Conservation (phyloP, 306 rosid genomes). For the Spatholobus suberectus region DNA sequence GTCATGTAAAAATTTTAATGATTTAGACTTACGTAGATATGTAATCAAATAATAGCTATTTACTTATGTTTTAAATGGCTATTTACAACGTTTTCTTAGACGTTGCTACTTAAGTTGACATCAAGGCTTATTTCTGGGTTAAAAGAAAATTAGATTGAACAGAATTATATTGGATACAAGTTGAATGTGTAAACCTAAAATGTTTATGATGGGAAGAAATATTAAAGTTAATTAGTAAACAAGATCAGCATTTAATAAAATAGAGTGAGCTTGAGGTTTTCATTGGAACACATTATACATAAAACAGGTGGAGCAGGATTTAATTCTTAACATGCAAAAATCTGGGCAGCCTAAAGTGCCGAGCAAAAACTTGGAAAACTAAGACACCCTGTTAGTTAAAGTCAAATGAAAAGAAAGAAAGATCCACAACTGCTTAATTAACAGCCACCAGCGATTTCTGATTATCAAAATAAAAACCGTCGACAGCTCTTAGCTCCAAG, state of each 20-base stretch:
- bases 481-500: slow-evolving; percentile 39
- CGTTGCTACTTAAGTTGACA: too few species aligned
- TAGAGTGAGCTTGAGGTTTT: neutral
- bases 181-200: neutral
- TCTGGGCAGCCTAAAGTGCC: neutral
- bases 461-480: slow-evolving; percentile 4
- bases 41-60: too few species aligned
- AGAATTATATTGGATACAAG: neutral
- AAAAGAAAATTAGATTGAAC: neutral
- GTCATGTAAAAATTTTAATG: too few species aligned
- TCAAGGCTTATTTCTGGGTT: too few species aligned
- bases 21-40: too few species aligned
- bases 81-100: too few species aligned
- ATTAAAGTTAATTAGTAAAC: neutral
- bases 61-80: too few species aligned
- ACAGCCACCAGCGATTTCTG: slow-evolving; percentile 22
- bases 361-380: neutral
- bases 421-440: neutral
- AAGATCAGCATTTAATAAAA: neutral
- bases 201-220: neutral
- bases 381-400: slow-evolving; percentile 5
- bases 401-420: neutral
- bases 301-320: neutral
- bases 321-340: slow-evolving; percentile 30
- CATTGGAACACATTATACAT: neutral